Percentiles rank a stretch among this genome's conserved stretches.
Evolutionary conservation across 495 filamentous ascomycete species (phyloP).

Genomic region (Aspergillus baeticus): DNA sequence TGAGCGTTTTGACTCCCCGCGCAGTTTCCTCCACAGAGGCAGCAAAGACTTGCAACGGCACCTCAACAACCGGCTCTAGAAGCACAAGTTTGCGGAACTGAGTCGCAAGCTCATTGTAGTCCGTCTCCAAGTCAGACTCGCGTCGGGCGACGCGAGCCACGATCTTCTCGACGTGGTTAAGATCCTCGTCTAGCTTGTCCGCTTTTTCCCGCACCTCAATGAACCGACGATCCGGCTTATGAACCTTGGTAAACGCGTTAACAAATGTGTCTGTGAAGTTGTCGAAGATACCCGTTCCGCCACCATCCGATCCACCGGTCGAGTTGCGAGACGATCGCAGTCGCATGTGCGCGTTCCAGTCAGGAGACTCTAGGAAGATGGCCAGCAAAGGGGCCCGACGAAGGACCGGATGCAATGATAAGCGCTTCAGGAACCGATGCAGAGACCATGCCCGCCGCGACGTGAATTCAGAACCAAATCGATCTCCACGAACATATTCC

Average conservation of each 20-base stretch:
- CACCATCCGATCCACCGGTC: conserved; percentile 48
- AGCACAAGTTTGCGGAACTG: conserved; percentile 91
- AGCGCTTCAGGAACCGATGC: conserved; percentile 83
- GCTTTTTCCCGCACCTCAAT: conserved; percentile 91
- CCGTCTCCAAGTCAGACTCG: conserved; percentile 83
- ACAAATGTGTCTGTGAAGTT: conserved; percentile 94
- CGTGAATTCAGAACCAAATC: conserved; percentile 95
- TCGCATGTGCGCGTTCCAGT: conserved; percentile 97
- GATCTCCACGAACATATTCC: conserved; percentile 94
- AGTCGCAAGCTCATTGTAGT: conserved; percentile 83
- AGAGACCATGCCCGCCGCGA: conserved; percentile 83
- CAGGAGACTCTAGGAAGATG: conserved; percentile 84
- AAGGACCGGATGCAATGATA: conserved; percentile 85
- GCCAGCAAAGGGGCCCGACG: conserved; percentile 79
- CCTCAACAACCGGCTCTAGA: conserved; percentile 85
- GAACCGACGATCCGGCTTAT: conserved; percentile 93
- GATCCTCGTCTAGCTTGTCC: conserved; percentile 92
- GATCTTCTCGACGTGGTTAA: conserved; percentile 90
- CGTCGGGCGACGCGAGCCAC: conserved; percentile 84
- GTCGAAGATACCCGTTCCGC: conserved; percentile 75
- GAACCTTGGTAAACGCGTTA: conserved; percentile 93
- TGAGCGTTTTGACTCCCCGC: conserved; percentile 68
- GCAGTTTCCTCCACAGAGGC: conserved; percentile 81
- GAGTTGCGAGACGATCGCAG: conserved; percentile 63
- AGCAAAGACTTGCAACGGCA: conserved; percentile 78